Evolutionary conservation across 2,329 filamentous ascomycete species (phyloP).

Genomic region (Nemania abortiva): DNA sequence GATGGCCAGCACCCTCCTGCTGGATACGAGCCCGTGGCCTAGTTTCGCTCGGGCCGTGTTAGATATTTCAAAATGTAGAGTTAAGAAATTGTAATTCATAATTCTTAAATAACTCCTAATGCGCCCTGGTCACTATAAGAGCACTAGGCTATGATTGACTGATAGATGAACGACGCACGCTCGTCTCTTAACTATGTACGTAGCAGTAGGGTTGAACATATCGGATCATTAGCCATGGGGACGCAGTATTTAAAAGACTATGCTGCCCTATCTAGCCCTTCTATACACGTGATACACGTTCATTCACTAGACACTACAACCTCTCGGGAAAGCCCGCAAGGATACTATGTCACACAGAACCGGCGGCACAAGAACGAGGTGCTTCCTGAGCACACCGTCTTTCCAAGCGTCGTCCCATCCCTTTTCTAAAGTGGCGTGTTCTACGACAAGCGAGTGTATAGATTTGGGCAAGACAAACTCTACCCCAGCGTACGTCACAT

Average conservation of each 20-base stretch:
- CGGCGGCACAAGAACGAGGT: neutral
- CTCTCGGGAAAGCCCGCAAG: neutral
- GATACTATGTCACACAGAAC: neutral
- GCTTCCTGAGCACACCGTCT: neutral
- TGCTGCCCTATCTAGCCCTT: too few species aligned
- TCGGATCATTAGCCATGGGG: too few species aligned
- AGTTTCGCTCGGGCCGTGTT: neutral
- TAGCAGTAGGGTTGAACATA: neutral
- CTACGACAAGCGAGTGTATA: neutral
- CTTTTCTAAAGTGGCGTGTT: neutral
- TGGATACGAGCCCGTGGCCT: constrained; percentile 50
- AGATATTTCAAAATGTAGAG: constrained; percentile 5
- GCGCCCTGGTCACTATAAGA: neutral
- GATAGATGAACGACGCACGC: too few species aligned
- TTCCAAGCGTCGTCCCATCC: neutral
- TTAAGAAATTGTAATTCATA: neutral
- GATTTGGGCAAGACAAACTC: neutral
- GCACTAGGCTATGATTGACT: neutral
- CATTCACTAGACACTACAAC: neutral
- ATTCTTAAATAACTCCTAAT: neutral
- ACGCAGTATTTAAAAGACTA: too few species aligned
- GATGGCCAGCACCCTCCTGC: constrained; percentile 59
- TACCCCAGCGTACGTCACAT: neutral
- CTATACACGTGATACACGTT: too few species aligned
- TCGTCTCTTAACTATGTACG: neutral